Evolutionary conservation across 352 stramenopile genomes (phyloP), one percentile per base, ranked within the genome.

Genomic region (Phytophthora uliginosa): DNA sequence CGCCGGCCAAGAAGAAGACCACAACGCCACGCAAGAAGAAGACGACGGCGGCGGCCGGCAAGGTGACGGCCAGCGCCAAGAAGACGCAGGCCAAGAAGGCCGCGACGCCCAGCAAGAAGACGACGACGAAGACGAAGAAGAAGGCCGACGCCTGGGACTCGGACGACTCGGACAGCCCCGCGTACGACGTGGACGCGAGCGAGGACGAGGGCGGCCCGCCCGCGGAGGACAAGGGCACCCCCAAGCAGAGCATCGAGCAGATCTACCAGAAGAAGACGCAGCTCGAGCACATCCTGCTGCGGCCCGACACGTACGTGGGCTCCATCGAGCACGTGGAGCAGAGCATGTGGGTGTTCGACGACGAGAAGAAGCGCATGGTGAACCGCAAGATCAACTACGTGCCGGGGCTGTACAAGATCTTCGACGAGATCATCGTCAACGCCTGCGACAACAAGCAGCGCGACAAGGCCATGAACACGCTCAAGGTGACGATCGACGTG

Each of bases 371-470:
- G 65, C 87, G 89, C 26, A 99, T 99, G 84, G 86, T 97, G 10
- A 80, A 97, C 66, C 89, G 90, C 51, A 94, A 98, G 63, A 97
- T 99, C 74, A 99, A 93, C 4, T 98, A 96, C 87, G 85, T 98
- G 18, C 98, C 98, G 26, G 98, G 96, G 38, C 77, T 99, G 28
- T 97, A 99, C 76, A 99, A 99, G 88, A 98, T 99, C 70, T 99
- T 99, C 77, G 98, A 99, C 77, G 98, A 99, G 76, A 99, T 99
- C 61, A 97, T 99, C 17, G 98, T 99, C 52, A 99, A 99, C 83
- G 98, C 98, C 1, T 98, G 98, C 22, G 98, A 99, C 76, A 99
- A 99, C 90, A 99, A 99, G 84, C 98, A 99, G 82, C 94, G 98
- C 31, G 98, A 99, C 90, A 90, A 95, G 55, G 86, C 88, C 28